Base-by-base conservation (phyloP, 2,329 filamentous ascomycete genomes). In the Verticillium longisporum region DNA sequence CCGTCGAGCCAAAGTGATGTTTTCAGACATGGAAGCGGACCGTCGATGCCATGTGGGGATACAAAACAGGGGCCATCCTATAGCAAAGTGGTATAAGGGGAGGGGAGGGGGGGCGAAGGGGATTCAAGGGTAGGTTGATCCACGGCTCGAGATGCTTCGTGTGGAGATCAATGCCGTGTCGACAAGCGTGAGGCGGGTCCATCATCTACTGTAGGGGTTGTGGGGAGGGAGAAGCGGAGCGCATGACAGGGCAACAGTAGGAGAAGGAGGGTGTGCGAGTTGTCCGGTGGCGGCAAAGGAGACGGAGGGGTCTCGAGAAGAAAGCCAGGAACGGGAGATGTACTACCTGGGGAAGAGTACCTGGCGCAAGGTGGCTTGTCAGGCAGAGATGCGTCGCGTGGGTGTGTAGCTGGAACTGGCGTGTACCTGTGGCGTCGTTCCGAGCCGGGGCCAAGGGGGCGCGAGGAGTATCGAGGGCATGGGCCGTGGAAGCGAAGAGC, bases 351-450 rank as follows among this genome's bases (percentile, higher is more conserved):
- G 45, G 32, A 33, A 15, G 37, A 18, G 41, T 54, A 53, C 45
- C 54, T 34, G 57, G 57, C 41, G 21, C 15, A 18, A 41, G 33
- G 57, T 11, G 57, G 18, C 38, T 18, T 18, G 15, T 33, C 41
- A n/a, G 41, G 57, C 56, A 58, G 56, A 45, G 37, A 58, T 41
- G 56, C 37, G 37, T 41, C 36, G 56, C n/a, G 18, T 26, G 41
- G 41, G 41, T 9, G 41, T 50, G 41, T 58, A 58, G 38, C 33
- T 59, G n/a, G 41, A 31, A 54, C 45, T 41, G 57, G 26, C 34
- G 41, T 59, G 15, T 59, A 59, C 45, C 45, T 54, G 41, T 54
- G 33, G 57, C 21, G 37, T 59, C 41, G 41, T 59, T 59, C 50
- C 57, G 50, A 54, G 37, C 41, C 45, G 33, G 57, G 41, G 38